These are phyloP conservation scores for Peronospora belbahrii DNA, from an alignment of 352 stramenopile species.

Conservation along the genomic window DNA sequence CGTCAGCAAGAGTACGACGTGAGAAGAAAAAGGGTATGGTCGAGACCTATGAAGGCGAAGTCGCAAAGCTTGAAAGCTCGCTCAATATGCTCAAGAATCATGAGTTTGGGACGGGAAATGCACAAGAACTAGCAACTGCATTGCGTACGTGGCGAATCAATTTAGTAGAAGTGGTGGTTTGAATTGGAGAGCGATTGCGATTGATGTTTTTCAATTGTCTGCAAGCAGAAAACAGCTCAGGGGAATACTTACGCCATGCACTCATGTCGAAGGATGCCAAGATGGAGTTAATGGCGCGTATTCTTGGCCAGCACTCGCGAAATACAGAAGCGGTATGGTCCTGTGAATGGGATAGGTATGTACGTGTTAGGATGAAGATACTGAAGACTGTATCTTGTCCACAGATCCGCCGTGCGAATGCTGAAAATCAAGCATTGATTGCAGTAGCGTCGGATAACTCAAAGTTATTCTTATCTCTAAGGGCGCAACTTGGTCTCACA, in stretches of 20 bases:
- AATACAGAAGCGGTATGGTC: conserved; percentile 63
- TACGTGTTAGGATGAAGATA: background rate
- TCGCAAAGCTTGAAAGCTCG: conserved; percentile 83
- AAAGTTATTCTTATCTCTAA: conserved; percentile 44
- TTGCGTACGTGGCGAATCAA: conserved; percentile 44
- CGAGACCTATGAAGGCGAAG: conserved; percentile 78
- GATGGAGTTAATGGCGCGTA: conserved; percentile 68
- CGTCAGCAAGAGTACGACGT: conserved; percentile 68
- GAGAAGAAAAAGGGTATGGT: conserved; percentile 87
- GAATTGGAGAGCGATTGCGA: background rate
- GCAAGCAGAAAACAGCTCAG: conserved; percentile 57
- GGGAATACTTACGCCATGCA: conserved; percentile 70
- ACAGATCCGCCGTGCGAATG: conserved; percentile 72
- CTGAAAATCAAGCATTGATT: conserved; percentile 76
- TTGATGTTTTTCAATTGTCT: background rate
- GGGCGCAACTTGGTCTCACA: conserved; percentile 56
- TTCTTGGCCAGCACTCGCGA: conserved; percentile 67
- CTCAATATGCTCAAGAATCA: conserved; percentile 73
- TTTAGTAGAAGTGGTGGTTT: background rate
- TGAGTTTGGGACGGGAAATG: conserved; percentile 61
- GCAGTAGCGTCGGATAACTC: conserved; percentile 51
- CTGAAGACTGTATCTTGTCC: conserved; percentile 1
- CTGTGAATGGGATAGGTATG: background rate
- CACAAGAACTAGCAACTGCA: conserved; percentile 55
- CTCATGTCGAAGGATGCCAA: conserved; percentile 83